Percentiles rank a stretch among this genome's conserved stretches.
These are phyloP conservation scores for Candida coleopterorum DNA, from an alignment of 805 yeast genomes.

Conservation along the genomic window DNA sequence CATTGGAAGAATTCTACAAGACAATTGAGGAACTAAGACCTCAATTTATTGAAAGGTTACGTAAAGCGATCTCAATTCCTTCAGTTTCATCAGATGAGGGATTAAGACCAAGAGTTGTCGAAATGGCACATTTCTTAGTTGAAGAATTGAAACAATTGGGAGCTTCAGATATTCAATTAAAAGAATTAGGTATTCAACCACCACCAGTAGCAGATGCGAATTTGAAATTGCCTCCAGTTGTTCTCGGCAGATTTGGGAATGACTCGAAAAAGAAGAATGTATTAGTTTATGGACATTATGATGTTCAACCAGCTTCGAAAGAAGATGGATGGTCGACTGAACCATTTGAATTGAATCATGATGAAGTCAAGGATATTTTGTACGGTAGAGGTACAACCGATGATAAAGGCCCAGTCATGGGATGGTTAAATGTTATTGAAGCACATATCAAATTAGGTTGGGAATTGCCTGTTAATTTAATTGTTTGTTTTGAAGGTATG, in stretches of 20 bases:
- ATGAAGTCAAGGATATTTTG: conserved; percentile 60
- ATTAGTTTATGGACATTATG: conserved; percentile 93
- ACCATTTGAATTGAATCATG: conserved; percentile 69
- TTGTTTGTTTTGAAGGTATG: conserved; percentile 97
- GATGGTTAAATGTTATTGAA: conserved; percentile 90
- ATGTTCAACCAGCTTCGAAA: conserved; percentile 90
- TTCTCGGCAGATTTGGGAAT: conserved; percentile 80
- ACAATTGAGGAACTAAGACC: conserved; percentile 76
- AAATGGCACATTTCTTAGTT: conserved; percentile 81
- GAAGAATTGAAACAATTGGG: conserved; percentile 68
- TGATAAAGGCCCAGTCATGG: conserved; percentile 97
- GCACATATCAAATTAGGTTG: conserved; percentile 82
- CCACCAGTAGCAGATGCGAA: conserved; percentile 72
- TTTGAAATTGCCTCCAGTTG: conserved; percentile 86
- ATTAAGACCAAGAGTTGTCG: conserved; percentile 82
- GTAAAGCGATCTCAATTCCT: conserved; percentile 87
- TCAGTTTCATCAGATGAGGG: conserved; percentile 91
- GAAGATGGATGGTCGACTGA: conserved; percentile 97
- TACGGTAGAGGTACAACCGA: conserved; percentile 95
- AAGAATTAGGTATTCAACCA: conserved; percentile 84
- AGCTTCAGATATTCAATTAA: conserved; percentile 75
- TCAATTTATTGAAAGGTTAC: conserved; percentile 63
- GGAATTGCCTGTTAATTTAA: conserved; percentile 89
- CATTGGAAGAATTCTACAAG: conserved; percentile 44
- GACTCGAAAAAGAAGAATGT: conserved; percentile 85